Percentiles rank a stretch among this genome's conserved stretches.
Conservation (phyloP, 352 stramenopile genomes). For the Phytophthora meadii region DNA sequence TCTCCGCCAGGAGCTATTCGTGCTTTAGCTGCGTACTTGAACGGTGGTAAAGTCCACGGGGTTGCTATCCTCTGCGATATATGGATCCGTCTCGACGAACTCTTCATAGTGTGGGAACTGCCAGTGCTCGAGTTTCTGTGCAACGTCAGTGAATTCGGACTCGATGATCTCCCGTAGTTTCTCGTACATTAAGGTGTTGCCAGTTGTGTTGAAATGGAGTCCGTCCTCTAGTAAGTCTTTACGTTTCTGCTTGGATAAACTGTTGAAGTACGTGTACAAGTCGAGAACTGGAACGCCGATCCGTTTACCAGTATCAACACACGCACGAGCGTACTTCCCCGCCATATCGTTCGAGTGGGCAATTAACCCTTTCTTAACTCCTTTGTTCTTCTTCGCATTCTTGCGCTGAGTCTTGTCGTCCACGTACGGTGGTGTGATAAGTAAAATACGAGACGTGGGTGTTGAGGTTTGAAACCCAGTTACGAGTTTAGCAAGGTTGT, state of each 20-base stretch:
- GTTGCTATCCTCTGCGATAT: conserved; percentile 15
- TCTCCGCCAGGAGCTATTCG: neutral
- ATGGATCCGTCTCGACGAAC: conserved; percentile 39
- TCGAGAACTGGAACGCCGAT: conserved; percentile 45
- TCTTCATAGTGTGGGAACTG: conserved; percentile 44
- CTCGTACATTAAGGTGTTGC: conserved; percentile 43
- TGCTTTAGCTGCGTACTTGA: conserved; percentile 10
- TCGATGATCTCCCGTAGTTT: conserved; percentile 29
- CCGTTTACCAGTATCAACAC: conserved; percentile 37
- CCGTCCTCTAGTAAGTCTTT: conserved; percentile 43
- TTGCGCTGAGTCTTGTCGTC: conserved; percentile 38
- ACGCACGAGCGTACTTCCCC: conserved; percentile 50
- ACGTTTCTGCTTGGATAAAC: conserved; percentile 36
- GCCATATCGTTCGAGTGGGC: conserved; percentile 51
- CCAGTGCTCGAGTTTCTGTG: conserved; percentile 25
- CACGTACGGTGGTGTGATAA: conserved; percentile 39
- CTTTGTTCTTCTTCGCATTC: conserved; percentile 18
- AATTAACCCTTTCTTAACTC: conserved; percentile 22
- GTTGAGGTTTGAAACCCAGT: conserved; percentile 20
- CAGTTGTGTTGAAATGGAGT: conserved; percentile 51
- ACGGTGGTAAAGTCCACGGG: conserved; percentile 17
- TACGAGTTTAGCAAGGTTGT: conserved; percentile 47
- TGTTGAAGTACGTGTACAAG: conserved; percentile 52
- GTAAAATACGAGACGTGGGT: conserved; percentile 27
- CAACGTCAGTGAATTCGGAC: conserved; percentile 16